Base-by-base conservation (phyloP, 2,329 filamentous ascomycete genomes). In the Stagonosporopsis vannaccii region DNA sequence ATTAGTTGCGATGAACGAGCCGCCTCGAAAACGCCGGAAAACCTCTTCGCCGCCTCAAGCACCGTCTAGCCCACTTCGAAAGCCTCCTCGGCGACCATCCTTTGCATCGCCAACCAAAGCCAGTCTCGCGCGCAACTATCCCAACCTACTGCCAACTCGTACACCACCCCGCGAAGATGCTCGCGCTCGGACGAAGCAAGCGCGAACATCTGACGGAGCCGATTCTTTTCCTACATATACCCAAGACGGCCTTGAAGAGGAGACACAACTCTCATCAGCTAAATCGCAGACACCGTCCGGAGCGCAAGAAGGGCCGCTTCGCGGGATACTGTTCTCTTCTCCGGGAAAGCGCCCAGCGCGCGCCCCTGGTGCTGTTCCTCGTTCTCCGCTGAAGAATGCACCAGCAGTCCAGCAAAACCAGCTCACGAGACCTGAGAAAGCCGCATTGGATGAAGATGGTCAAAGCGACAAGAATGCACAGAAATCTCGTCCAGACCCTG, bases 51-150 rank as follows among this genome's bases (percentile, higher is more conserved):
- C 72, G 22, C 54, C 58, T 2, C 61, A 65, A 35, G 51, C 58
- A 35, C 45, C 57, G 1, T 62, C 67, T 4, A 71, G 65, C 41
- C 71, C 70, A 45, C 32, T 72, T 23, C 68, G 67, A 58, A 68
- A 73, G 47, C 69, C 68, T 33, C 69, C 73, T 20, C 66, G 71
- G 50, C 65, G 74, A 44, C 67, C 73, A 0, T 78, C 75, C 2
- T 78, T 71, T 46, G 69, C 70, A 41, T 78, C 76, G 17, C 76
- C 76, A 15, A 78, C 75, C 2, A 77, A 75, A 67, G 71, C 75
- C 20, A 77, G 72, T 48, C 69, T 77, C 23, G 65, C 75, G 55
- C 74, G 75, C 50, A 75, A 70, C 59, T 75, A 78, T 51, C 75
- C 75, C 4, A 68, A 65, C 33, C 60, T 76, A 2, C 50, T 72